Conservation (phyloP, 2,329 filamentous ascomycete species). For the Sarocladium kiliense region DNA sequence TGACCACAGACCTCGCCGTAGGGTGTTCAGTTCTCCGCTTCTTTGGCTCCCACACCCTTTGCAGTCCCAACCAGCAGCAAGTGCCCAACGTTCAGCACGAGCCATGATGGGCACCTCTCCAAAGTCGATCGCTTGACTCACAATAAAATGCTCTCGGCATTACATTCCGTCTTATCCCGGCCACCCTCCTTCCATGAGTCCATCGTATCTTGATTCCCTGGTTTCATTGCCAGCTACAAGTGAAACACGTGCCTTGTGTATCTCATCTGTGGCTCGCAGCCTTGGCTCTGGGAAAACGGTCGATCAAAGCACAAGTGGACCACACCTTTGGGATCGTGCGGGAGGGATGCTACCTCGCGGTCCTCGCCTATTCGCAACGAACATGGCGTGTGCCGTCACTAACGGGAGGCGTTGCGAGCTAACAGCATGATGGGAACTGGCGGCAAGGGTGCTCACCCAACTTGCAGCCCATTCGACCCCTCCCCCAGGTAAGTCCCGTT, state of each 20-base stretch:
- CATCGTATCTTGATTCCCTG: neutral
- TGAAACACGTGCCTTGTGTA: conserved; percentile 6
- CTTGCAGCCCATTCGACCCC: neutral
- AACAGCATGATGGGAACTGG: neutral
- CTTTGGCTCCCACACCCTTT: too few relatives aligned
- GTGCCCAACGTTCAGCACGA: too few relatives aligned
- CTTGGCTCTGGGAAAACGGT: conserved; percentile 2
- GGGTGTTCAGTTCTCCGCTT: too few relatives aligned
- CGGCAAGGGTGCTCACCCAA: neutral
- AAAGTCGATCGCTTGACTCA: too few relatives aligned
- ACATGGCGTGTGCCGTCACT: conserved; percentile 4
- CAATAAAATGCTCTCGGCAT: too few relatives aligned
- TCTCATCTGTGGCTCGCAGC: neutral
- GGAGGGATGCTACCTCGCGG: conserved; percentile 6
- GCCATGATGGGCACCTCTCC: too few relatives aligned
- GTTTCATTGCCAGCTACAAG: conserved; percentile 1
- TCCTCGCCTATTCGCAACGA: neutral
- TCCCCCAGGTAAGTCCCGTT: neutral
- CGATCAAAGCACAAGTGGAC: conserved; percentile 1
- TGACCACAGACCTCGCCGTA: too few relatives aligned
- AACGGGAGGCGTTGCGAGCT: conserved; percentile 1
- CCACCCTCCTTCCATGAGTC: neutral
- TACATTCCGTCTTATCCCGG: too few relatives aligned
- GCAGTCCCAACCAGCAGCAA: too few relatives aligned
- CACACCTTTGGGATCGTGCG: conserved; percentile 1